Base-by-base conservation (phyloP, 1,139 yeast genomes). In the Yamadazyma dushanensis region DNA sequence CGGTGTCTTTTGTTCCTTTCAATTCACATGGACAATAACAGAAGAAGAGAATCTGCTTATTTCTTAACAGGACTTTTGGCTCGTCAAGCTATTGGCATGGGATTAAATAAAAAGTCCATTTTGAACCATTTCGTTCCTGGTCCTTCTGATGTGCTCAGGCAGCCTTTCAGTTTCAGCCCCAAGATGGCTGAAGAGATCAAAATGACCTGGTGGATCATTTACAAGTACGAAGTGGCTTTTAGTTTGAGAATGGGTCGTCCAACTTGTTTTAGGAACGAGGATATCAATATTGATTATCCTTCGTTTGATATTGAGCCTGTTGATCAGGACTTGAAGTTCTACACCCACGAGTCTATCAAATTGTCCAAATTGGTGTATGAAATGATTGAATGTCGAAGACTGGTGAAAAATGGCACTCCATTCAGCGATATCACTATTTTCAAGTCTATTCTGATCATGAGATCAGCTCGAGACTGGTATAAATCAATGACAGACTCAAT, bases 21-120 rank as follows among this genome's bases (percentile, higher is more conserved):
- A 0, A 56, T 66, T n/a, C 64, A 67, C 46, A 43, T 68, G 27
- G 66, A 67, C 26, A 57, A 70, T 34, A 59, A 58, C 18, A 65
- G 61, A 40, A 65, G 66, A 28, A 57, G 74, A 40, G 76, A 71
- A 37, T 61, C 70, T 27, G 69, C 72, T 0, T 71, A 70, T 57
- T 62, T 69, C 38, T 43, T 71, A 28, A 20, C 46, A 5, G 69
- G 71, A 24, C 41, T 67, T 28, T 73, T 73, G 8, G 59, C 65
- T 3, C 51, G 71, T 35, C 76, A 70, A 45, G 64, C 71, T 1
- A 57, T 63, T 18, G 59, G 73, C 14, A 47, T 70, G 13, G 76
- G 76, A 1, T 46, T 70, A 3, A 71, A 69, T 39, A 54, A 69
- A 35, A 60, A 57, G 29, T 45, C 56, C n/a, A 25, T 25, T 15